Conservation (phyloP, 176 grass and related monocot species). For the Oryza nivara region DNA sequence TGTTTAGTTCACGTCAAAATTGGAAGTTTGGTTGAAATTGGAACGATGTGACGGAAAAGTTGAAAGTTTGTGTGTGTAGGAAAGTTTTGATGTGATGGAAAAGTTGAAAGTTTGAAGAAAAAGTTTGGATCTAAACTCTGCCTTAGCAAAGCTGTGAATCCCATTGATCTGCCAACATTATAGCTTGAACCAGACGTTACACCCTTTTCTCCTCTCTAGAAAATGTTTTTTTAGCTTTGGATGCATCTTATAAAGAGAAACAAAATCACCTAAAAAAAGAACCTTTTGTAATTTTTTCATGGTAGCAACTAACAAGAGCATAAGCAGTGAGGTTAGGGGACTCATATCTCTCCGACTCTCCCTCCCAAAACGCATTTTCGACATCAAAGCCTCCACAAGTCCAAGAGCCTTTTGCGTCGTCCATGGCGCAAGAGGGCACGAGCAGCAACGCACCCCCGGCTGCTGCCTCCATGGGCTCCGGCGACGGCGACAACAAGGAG, state of each 20-base stretch:
- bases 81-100: too few relatives aligned
- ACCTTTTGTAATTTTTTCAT: not conserved
- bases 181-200: not conserved
- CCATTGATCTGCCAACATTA: not conserved
- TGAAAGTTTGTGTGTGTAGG: too few relatives aligned
- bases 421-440: slow-evolving; percentile 23
- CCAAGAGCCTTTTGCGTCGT: not conserved
- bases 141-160: not conserved
- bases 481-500: not conserved
- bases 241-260: not conserved
- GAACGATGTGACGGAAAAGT: too few relatives aligned
- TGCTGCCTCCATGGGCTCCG: slow-evolving; percentile 4
- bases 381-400: not conserved
- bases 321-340: not conserved
- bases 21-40: too few relatives aligned
- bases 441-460: not conserved
- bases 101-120: too few relatives aligned
- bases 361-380: not conserved
- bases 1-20: too few relatives aligned
- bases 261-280: not conserved
- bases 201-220: not conserved
- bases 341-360: not conserved
- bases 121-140: too few relatives aligned
- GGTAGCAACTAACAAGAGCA: not conserved
- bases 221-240: not conserved